Percentiles rank a stretch among this genome's conserved stretches.
Evolutionary conservation across 2,329 filamentous ascomycete species (phyloP).

Genomic region (Calycina herbarum): DNA sequence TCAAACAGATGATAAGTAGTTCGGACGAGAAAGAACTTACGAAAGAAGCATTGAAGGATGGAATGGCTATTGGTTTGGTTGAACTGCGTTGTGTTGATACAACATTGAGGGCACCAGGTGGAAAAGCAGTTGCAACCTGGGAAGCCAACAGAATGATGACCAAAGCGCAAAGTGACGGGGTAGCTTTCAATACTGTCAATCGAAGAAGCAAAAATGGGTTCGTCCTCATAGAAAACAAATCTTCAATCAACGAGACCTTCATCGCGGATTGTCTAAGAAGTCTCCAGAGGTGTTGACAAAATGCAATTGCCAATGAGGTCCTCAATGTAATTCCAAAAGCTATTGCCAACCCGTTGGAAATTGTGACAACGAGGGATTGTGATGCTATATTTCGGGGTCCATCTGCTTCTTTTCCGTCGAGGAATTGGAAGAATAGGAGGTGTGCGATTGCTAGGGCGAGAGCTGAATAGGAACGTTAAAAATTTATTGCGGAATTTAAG

Average conservation of each 20-base stretch:
- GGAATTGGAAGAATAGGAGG: constrained; percentile 25
- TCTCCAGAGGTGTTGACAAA: constrained; percentile 29
- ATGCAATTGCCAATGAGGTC: constrained; percentile 21
- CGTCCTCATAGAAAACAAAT: constrained; percentile 24
- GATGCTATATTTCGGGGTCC: constrained; percentile 23
- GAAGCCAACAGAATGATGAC: constrained; percentile 23
- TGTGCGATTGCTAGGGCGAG: constrained; percentile 23
- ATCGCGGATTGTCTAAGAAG: constrained; percentile 25
- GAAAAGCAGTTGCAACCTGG: constrained; percentile 25
- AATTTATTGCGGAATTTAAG: not conserved
- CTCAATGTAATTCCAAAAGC: constrained; percentile 25
- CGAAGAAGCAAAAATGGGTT: constrained; percentile 24
- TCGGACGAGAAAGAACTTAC: constrained; percentile 14
- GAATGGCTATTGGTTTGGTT: constrained; percentile 12
- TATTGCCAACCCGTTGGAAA: constrained; percentile 31
- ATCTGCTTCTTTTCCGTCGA: constrained; percentile 28
- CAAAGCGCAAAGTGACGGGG: constrained; percentile 24
- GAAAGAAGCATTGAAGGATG: constrained; percentile 30
- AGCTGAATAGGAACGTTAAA: constrained; percentile 15
- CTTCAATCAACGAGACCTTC: constrained; percentile 31
- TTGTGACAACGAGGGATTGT: constrained; percentile 28
- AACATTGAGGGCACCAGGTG: constrained; percentile 30
- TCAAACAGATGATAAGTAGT: not conserved
- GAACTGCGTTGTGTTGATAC: constrained; percentile 9
- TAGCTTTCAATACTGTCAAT: constrained; percentile 17